These are phyloP conservation scores for Diaporthe humulicola DNA, from an alignment of 2,329 filamentous ascomycete species.

Conservation along the genomic window DNA sequence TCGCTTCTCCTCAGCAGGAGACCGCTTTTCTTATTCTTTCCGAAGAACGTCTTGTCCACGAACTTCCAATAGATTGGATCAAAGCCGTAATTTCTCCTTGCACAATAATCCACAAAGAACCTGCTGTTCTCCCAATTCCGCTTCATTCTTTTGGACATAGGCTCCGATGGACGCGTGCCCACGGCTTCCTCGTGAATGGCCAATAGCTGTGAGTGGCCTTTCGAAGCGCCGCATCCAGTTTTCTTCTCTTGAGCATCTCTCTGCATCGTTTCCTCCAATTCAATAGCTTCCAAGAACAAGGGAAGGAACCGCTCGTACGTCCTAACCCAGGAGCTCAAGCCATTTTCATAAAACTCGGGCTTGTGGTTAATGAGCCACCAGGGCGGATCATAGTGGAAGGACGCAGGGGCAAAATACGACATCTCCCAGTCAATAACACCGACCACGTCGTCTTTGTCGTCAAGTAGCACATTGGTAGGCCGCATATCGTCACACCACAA, in stretches of 20 bases:
- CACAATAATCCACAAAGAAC: slow-evolving; percentile 23
- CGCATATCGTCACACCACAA: slow-evolving; percentile 37
- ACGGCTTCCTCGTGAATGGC: neutral
- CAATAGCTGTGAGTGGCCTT: neutral
- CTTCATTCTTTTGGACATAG: neutral
- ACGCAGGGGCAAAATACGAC: slow-evolving; percentile 23
- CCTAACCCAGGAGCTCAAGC: neutral
- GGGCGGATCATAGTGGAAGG: slow-evolving; percentile 1
- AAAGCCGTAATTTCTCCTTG: slow-evolving; percentile 7
- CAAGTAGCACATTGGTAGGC: slow-evolving; percentile 24
- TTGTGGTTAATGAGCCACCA: slow-evolving; percentile 24
- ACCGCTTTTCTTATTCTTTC: neutral
- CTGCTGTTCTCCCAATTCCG: slow-evolving; percentile 12
- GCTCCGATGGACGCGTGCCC: too few relatives aligned
- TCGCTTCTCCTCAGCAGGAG: neutral
- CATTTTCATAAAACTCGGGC: neutral
- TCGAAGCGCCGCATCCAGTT: neutral
- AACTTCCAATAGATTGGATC: slow-evolving; percentile 33
- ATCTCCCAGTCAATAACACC: slow-evolving; percentile 33
- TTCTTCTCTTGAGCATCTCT: neutral
- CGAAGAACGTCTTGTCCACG: slow-evolving; percentile 21
- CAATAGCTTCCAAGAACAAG: slow-evolving; percentile 5
- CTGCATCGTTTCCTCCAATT: neutral
- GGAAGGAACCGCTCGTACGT: neutral
- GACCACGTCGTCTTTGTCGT: slow-evolving; percentile 19